Conservation (phyloP, 371 early-diverging fungal species). For the Batrachochytrium dendrobatidis region DNA sequence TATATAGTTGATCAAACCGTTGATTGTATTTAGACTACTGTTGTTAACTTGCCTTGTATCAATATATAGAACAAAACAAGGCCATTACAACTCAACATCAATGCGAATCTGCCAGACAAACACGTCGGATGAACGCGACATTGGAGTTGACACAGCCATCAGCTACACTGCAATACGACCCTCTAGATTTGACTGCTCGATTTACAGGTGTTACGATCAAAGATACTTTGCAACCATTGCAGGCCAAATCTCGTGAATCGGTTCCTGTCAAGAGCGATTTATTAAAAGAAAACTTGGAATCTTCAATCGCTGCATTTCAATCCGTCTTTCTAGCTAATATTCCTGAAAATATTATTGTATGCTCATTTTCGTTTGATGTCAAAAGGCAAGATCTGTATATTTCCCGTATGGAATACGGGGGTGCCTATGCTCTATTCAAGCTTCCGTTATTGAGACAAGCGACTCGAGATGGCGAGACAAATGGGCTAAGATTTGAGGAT, state of each 20-base stretch:
- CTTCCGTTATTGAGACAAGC: slow-evolving; percentile 60
- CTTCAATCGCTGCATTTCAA: not conserved
- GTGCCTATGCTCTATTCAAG: slow-evolving; percentile 55
- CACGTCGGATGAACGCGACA: too few relatives aligned
- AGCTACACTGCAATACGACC: too few relatives aligned
- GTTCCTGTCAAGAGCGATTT: too few relatives aligned
- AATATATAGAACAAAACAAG: too few relatives aligned
- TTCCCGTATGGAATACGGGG: slow-evolving; percentile 43
- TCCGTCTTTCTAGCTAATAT: slow-evolving; percentile 45
- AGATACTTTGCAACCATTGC: too few relatives aligned
- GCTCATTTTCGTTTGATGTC: slow-evolving; percentile 64
- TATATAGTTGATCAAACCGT: slow-evolving; percentile 17
- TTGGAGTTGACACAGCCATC: too few relatives aligned
- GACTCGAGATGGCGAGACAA: slow-evolving; percentile 36
- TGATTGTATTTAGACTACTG: not conserved
- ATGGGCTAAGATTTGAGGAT: slow-evolving; percentile 31
- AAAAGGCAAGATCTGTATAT: slow-evolving; percentile 56
- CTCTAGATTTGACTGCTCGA: too few relatives aligned
- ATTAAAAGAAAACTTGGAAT: too few relatives aligned
- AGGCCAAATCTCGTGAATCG: too few relatives aligned
- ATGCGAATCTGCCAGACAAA: too few relatives aligned
- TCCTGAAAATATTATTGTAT: slow-evolving; percentile 61
- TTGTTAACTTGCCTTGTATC: not conserved
- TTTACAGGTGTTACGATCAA: too few relatives aligned
- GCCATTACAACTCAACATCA: too few relatives aligned